Conservation (phyloP, 176 grass and related monocot genomes). For the Pontederia crassipes region DNA sequence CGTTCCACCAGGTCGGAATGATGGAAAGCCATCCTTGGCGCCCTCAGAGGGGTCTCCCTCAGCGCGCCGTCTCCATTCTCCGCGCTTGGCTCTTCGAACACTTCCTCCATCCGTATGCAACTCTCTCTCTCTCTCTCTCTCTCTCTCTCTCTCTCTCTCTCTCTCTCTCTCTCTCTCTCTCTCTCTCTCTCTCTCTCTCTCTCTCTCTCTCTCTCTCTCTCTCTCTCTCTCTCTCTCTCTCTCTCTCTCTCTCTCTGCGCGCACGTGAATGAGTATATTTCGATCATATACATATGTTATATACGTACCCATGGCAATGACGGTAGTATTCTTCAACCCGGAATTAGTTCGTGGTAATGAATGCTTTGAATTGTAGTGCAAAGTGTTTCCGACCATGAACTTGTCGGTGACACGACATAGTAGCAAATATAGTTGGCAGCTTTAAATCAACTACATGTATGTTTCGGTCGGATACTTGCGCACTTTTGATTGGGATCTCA, state of each 20-base stretch:
- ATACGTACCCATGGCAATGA: no score
- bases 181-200: not conserved
- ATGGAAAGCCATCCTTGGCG: slow-evolving; percentile 20
- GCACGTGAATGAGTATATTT: no score
- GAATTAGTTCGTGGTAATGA: no score
- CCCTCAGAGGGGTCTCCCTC: slow-evolving; percentile 16
- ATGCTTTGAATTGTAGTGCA: no score
- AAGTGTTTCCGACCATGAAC: no score
- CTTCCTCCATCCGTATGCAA: slow-evolving; percentile 18
- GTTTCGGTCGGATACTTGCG: no score
- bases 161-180: not conserved
- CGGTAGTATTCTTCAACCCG: no score
- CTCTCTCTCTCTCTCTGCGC: not conserved
- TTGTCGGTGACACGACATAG: no score
- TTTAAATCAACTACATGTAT: not conserved
- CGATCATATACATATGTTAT: no score
- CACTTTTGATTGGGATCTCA: not conserved
- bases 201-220: not conserved
- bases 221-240: not conserved
- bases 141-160: not conserved
- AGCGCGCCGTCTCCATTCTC: slow-evolving; percentile 10
- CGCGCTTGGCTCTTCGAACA: slow-evolving; percentile 24
- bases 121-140: not conserved
- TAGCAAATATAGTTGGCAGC: no score
- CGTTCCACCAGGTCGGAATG: not conserved